Percentiles rank a stretch among this genome's conserved stretches.
phyloP scores from a whole-genome alignment of 2,329 filamentous ascomycete genomes.

The Hymenoscyphus infarciens region DNA sequence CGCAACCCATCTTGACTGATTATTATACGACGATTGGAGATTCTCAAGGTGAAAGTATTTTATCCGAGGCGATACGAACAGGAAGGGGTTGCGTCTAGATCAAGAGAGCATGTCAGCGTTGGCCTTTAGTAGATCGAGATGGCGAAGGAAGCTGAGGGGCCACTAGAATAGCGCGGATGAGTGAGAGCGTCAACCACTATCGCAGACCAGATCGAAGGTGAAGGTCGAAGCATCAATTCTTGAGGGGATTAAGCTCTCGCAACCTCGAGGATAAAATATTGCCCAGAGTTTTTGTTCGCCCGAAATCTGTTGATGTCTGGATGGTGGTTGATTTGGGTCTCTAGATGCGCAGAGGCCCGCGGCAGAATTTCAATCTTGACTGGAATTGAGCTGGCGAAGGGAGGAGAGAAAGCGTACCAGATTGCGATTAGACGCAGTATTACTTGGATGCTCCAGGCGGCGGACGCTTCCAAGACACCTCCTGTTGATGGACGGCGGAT shows the following conservation, averaged over 20 bases:
- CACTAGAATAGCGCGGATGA: background rate
- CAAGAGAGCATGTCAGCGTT: slow-evolving; percentile 5
- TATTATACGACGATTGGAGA: slow-evolving; percentile 9
- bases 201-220: background rate
- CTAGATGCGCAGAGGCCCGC: background rate
- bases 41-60: background rate
- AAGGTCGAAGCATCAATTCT: background rate
- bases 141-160: slow-evolving; percentile 2
- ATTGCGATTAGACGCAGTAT: background rate
- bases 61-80: background rate
- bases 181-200: slow-evolving; percentile 2
- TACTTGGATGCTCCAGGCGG: background rate
- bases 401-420: background rate
- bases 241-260: background rate
- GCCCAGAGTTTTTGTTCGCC: background rate
- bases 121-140: background rate
- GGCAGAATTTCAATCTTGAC: background rate
- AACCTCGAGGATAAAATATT: background rate
- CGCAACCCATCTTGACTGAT: slow-evolving; percentile 88
- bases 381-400: background rate
- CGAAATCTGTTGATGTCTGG: background rate
- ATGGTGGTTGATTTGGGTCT: background rate
- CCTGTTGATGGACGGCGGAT: background rate
- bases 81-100: background rate
- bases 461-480: background rate